Evolutionary conservation across 176 grass and related monocot species (phyloP).

Genomic region (Zoysia japonica): DNA sequence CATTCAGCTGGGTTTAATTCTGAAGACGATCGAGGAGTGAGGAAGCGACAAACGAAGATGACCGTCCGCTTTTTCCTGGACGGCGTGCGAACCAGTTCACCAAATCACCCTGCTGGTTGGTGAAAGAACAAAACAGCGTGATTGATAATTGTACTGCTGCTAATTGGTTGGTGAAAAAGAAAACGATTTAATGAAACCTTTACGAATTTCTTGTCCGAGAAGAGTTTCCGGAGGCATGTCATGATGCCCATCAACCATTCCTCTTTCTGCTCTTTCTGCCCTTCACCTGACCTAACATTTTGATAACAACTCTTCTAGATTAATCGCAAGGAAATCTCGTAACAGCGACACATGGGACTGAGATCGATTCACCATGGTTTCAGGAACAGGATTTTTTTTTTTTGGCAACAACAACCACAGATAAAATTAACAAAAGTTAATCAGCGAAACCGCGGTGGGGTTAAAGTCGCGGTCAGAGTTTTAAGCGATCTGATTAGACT

Average conservation of each 20-base stretch:
- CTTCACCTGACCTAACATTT: conserved; percentile 31
- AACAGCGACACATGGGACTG: conserved; percentile 27
- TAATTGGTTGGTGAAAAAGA: conserved; percentile 33
- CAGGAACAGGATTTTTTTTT: neutral
- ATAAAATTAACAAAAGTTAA: conserved; percentile 43
- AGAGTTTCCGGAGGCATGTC: conserved; percentile 31
- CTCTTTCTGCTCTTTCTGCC: neutral
- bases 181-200: conserved; percentile 33
- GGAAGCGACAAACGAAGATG: conserved; percentile 29
- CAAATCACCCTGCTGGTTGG: conserved; percentile 39
- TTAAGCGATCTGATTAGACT: conserved; percentile 38
- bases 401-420: neutral
- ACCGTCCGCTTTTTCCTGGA: conserved; percentile 59
- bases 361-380: neutral
- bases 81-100: conserved; percentile 52
- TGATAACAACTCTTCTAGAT: conserved; percentile 20
- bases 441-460: conserved; percentile 9
- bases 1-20: conserved; percentile 29
- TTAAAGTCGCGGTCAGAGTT: conserved; percentile 46
- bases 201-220: conserved; percentile 11
- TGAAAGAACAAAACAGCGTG: conserved; percentile 38
- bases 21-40: conserved; percentile 3
- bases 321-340: conserved; percentile 15
- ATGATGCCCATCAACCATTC: neutral
- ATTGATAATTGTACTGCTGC: conserved; percentile 40